These are phyloP conservation scores for Quercus mongolica DNA, from an alignment of 306 rosid genomes.

Conservation along the genomic window DNA sequence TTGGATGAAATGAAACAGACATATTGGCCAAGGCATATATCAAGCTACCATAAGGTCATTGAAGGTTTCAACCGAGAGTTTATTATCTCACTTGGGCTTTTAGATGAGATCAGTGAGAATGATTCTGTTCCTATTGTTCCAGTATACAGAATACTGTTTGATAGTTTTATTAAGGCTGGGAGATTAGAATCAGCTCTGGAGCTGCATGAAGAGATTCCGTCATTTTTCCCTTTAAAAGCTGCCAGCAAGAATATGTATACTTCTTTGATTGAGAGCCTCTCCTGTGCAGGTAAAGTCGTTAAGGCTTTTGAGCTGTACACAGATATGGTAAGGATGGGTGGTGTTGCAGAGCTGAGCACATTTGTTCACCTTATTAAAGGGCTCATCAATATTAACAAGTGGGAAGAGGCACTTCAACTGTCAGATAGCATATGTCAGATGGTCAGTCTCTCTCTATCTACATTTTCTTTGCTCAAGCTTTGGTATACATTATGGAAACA, in stretches of 20 bases:
- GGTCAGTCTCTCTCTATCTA: constrained; percentile 53
- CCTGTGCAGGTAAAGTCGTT: constrained; percentile 51
- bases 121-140: constrained; percentile 55
- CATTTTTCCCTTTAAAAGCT: constrained; percentile 41
- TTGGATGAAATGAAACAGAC: constrained; percentile 84
- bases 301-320: constrained; percentile 65
- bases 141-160: constrained; percentile 58
- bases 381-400: constrained; percentile 52
- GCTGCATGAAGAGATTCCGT: constrained; percentile 69
- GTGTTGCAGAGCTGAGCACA: constrained; percentile 64
- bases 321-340: constrained; percentile 53
- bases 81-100: constrained; percentile 60
- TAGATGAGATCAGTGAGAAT: constrained; percentile 56
- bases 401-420: constrained; percentile 80
- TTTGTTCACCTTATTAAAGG: constrained; percentile 71
- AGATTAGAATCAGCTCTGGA: constrained; percentile 58
- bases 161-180: constrained; percentile 74
- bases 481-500: constrained; percentile 1
- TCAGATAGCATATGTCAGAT: constrained; percentile 69
- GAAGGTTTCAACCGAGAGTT: constrained; percentile 74
- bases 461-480: constrained; percentile 8
- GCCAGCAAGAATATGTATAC: constrained; percentile 48
- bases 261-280: constrained; percentile 65
- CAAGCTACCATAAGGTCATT: constrained; percentile 60
- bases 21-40: constrained; percentile 73